Base-by-base conservation (phyloP, 768 basidiomycete genomes). In the Mycena galericulata region DNA sequence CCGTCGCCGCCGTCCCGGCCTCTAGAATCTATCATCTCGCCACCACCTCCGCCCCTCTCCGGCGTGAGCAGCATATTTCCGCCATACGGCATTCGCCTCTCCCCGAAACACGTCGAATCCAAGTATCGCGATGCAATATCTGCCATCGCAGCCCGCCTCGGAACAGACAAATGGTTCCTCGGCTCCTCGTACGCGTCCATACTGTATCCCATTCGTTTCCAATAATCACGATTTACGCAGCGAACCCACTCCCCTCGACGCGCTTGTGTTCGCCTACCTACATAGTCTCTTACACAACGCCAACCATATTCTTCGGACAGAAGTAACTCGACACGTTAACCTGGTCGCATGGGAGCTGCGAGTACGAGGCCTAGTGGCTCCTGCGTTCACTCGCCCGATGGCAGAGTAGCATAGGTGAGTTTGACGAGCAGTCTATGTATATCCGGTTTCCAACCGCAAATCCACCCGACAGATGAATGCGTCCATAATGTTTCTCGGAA, bases 251-350 rank as follows among this genome's bases (percentile, higher is more conserved):
- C 86, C 91, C 0, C 87, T 96, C 17, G 94, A 96, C 75, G 94
- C 94, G 3, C 87, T 95, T 47, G 82, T 87, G 8, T 96, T 95
- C 75, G 94, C 94, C 1, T 96, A 96, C 73, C 81, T 96, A 15
- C 90, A 94, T 76, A 84, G 82, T 60, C 84, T 94, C 26, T 79
- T 93, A 8, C 80, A 88, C 53, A 81, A 84, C 26, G 43, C 61
- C 24, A 75, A 80, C 65, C 79, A 82, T 41, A 61, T 69, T 24
- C 79, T 89, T 24, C 86, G 91, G 36, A 84, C 88, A 40, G 90
- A 92, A 74, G 89, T 94, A 30, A 85, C 88, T 15, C 87, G 89
- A 55, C 89, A 88, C 66, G 89, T 87, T 43, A 95, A 95, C 73
- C 90, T 96, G 45, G 88, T 94, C 53, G 87, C 88, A 32, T 96